phyloP scores from a whole-genome alignment of 768 basidiomycete species.

The Agrocybe pediades region DNA sequence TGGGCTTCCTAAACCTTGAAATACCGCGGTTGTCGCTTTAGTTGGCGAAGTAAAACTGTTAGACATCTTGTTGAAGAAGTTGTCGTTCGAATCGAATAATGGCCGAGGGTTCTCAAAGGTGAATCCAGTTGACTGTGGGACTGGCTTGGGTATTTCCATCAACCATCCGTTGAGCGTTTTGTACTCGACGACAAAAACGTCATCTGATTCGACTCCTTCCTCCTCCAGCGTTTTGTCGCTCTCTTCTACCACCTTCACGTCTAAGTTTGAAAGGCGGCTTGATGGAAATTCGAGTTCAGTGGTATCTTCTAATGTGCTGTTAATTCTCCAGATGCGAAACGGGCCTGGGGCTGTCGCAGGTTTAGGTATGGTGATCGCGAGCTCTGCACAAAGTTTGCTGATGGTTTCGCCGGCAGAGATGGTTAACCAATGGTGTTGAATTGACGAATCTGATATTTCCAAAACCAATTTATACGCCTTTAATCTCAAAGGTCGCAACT shows the following conservation, averaged over 20 bases:
- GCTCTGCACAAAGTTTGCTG: slow-evolving; percentile 37
- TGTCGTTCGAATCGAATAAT: slow-evolving; percentile 53
- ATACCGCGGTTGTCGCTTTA: slow-evolving; percentile 17
- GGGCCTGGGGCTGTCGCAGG: slow-evolving; percentile 31
- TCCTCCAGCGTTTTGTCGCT: slow-evolving; percentile 58
- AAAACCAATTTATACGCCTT: slow-evolving; percentile 53
- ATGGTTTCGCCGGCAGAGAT: slow-evolving; percentile 57
- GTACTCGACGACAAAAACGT: slow-evolving; percentile 80
- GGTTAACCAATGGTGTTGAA: slow-evolving; percentile 36
- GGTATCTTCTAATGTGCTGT: slow-evolving; percentile 38
- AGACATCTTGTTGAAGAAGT: slow-evolving; percentile 56
- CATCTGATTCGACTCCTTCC: slow-evolving; percentile 56
- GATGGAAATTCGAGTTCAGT: slow-evolving; percentile 32
- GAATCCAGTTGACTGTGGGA: slow-evolving; percentile 14
- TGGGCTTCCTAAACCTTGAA: slow-evolving; percentile 21
- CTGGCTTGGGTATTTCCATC: slow-evolving; percentile 33
- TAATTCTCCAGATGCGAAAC: slow-evolving; percentile 69
- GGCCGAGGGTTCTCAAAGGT: slow-evolving; percentile 38
- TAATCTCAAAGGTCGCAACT: slow-evolving; percentile 71
- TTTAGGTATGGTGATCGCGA: slow-evolving; percentile 38
- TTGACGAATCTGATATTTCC: slow-evolving; percentile 21
- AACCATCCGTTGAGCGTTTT: slow-evolving; percentile 62
- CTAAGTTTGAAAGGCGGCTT: slow-evolving; percentile 29
- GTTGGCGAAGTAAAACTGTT: slow-evolving; percentile 18
- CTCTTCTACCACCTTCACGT: slow-evolving; percentile 45